Evolutionary conservation across 768 basidiomycete species (phyloP), one percentile per base, ranked within the genome.

Genomic region (Russula sp.): DNA sequence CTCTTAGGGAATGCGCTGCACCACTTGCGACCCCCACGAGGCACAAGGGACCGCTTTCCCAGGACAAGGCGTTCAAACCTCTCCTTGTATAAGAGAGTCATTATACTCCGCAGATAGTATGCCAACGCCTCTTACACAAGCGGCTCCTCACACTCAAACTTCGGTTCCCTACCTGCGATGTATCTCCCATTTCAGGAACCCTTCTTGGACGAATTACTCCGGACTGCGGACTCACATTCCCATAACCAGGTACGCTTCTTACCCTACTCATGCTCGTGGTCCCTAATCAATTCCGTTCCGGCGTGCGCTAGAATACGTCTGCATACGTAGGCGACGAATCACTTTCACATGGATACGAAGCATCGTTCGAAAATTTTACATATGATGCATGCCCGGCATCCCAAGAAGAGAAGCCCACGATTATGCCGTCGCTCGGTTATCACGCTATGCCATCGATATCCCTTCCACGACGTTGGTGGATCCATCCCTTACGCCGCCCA

Each of bases 231-330:
- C 20, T 11, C 24, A 24, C 22, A 36, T 18, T 28, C 30, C 11
- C 13, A 59, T 38, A 9, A 38, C 34, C 52, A 42, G 53, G 63
- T 64, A 60, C 1, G 53, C 49, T 20, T 49, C 11, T 10, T 32
- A 24, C 28, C 3, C 7, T 24, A 16, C 26, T 38, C 30, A 26
- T 22, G 3, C 38, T 36, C n/a, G 10, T 16, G 7, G 8, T 22
- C 10, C 24, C 11, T 64, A 40, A 14, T 48, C 30, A 10, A 59
- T 49, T 30, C 40, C 28, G 26, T 20, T 26, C 8, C 22, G 3
- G n/a, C 3, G 49, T 26, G n/a, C 24, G 26, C 30, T 20, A 60
- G 46, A 44, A 48, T 32, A 20, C 22, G n/a, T 20, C 26, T 14
- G 20, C 11, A 36, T 22, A 64, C n/a, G 3, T 28, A 11, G 26